Percentiles rank a stretch among this genome's conserved stretches.
phyloP scores from a whole-genome alignment of 1,284 basidiomycete species.

The Exobasidium cylindrosporum region DNA sequence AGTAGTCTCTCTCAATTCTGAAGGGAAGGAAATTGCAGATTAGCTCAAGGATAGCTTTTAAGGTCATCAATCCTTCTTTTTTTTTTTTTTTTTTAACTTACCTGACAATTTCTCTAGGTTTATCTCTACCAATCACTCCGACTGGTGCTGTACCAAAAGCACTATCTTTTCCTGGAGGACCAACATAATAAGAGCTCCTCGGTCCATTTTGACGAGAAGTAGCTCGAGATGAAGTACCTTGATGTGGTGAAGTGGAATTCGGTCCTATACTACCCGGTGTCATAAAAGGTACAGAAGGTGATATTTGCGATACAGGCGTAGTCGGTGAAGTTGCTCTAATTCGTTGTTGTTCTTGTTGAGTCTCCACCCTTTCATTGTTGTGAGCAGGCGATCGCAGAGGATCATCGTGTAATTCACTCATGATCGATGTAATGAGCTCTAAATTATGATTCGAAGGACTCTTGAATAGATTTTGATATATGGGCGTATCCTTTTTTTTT shows the following conservation, averaged over 20 bases:
- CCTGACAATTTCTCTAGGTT: slow-evolving; percentile 75
- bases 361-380: too few relatives aligned
- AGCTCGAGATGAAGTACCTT: neutral
- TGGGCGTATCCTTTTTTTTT: too few relatives aligned
- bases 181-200: slow-evolving; percentile 35
- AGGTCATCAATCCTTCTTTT: neutral
- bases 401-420: neutral
- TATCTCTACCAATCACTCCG: slow-evolving; percentile 75
- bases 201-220: slow-evolving; percentile 11
- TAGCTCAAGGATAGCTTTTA: neutral
- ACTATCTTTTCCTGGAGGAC: slow-evolving; percentile 54
- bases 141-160: slow-evolving; percentile 72
- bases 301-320: neutral
- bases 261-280: neutral
- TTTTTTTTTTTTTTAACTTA: slow-evolving; percentile 9
- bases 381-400: neutral
- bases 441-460: too few relatives aligned
- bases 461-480: too few relatives aligned
- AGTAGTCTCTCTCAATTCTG: slow-evolving; percentile 75
- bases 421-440: too few relatives aligned
- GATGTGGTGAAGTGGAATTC: neutral
- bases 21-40: neutral
- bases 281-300: neutral
- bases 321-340: neutral
- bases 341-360: neutral